phyloP scores from a whole-genome alignment of 2,329 filamentous ascomycete species.

The Colletotrichum orchidophilum region DNA sequence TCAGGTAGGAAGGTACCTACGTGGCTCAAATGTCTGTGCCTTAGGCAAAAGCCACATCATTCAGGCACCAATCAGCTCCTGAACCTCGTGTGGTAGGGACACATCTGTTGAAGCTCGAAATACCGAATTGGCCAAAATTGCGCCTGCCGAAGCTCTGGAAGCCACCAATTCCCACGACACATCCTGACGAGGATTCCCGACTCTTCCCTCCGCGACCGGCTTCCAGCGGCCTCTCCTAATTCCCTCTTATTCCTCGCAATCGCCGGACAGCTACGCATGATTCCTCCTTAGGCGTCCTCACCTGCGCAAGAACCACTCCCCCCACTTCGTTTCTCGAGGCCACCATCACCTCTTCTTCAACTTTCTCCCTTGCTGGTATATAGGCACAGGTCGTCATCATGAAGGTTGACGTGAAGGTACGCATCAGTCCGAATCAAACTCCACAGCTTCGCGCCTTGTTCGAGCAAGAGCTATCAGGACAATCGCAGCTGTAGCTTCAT shows the following conservation, averaged over 20 bases:
- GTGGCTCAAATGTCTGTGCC: conserved; percentile 2
- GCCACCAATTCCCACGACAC: conserved; percentile 33
- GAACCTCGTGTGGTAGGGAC: conserved; percentile 34
- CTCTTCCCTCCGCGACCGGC: conserved; percentile 22
- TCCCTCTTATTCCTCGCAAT: not conserved
- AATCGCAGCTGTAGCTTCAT: conserved; percentile 1
- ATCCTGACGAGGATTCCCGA: conserved; percentile 13
- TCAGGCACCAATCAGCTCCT: conserved; percentile 34
- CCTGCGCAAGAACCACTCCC: conserved; percentile 23
- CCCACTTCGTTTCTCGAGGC: conserved; percentile 32
- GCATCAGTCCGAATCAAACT: not conserved
- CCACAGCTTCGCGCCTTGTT: not conserved
- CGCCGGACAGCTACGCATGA: conserved; percentile 19
- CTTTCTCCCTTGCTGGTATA: conserved; percentile 28
- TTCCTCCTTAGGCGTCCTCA: conserved; percentile 2
- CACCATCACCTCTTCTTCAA: conserved; percentile 20
- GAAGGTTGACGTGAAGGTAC: conserved; percentile 36
- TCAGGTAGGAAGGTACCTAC: too few relatives aligned
- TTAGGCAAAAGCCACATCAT: conserved; percentile 27
- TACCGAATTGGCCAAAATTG: conserved; percentile 33
- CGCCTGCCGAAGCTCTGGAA: conserved; percentile 35
- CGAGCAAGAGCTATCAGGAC: not conserved
- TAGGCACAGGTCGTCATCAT: conserved; percentile 22
- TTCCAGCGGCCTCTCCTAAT: conserved; percentile 26
- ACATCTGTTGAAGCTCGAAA: conserved; percentile 37